Conservation (phyloP, 345 rosid genomes). For the Boechera retrofracta region DNA sequence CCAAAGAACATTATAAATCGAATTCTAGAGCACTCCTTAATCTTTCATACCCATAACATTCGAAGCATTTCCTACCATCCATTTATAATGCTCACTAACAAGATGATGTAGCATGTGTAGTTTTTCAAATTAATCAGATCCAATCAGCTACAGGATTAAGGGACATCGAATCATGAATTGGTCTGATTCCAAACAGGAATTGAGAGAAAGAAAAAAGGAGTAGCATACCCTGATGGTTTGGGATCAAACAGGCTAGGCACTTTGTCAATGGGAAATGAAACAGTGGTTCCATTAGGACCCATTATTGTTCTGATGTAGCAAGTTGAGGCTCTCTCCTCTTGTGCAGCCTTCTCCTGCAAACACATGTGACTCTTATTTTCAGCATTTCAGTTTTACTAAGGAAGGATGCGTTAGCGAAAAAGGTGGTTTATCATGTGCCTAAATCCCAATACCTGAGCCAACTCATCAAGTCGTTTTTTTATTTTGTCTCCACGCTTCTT, state of each 20-base stretch:
- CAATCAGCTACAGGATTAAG: conserved; percentile 4
- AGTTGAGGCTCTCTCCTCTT: conserved; percentile 53
- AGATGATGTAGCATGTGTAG: conserved; percentile 1
- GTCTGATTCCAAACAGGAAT: conserved; percentile 2
- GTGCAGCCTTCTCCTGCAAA: conserved; percentile 79
- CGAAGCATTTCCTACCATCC: conserved; percentile 5
- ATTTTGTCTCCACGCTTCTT: conserved; percentile 87
- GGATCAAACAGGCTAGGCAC: conserved; percentile 74
- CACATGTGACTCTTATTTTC: background rate
- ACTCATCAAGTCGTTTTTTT: conserved; percentile 80
- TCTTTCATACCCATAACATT: background rate
- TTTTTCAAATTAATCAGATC: background rate
- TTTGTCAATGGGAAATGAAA: conserved; percentile 86
- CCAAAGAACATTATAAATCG: background rate
- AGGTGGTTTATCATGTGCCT: conserved; percentile 10
- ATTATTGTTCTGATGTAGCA: conserved; percentile 66
- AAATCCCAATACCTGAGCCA: conserved; percentile 68
- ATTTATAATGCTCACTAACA: background rate
- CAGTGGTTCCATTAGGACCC: conserved; percentile 74
- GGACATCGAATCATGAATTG: conserved; percentile 15
- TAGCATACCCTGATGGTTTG: conserved; percentile 59
- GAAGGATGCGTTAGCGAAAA: background rate
- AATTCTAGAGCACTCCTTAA: background rate
- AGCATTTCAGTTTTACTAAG: conserved; percentile 25
- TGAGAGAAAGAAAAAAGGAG: conserved; percentile 10